These are phyloP conservation scores for Scedosporium aurantiacum DNA, from an alignment of 2,329 filamentous ascomycete genomes.

Conservation along the genomic window DNA sequence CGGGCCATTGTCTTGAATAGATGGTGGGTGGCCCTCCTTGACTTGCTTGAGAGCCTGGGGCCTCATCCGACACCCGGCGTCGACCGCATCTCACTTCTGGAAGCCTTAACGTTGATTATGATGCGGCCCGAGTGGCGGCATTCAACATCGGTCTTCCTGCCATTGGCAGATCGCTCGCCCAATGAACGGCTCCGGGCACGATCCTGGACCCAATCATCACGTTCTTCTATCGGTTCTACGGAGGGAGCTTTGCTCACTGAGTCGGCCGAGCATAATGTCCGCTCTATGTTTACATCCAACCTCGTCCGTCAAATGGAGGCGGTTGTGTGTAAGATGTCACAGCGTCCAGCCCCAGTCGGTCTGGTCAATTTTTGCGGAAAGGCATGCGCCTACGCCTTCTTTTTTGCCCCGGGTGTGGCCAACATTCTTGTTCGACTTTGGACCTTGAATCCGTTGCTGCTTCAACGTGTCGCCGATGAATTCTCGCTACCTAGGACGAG, in stretches of 20 bases:
- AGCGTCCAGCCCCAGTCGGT: slow-evolving; percentile 54
- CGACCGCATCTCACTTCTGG: slow-evolving; percentile 71
- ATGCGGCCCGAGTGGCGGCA: slow-evolving; percentile 78
- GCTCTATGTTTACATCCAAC: slow-evolving; percentile 76
- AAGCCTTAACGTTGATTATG: slow-evolving; percentile 74
- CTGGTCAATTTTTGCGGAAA: slow-evolving; percentile 81
- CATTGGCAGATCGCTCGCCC: slow-evolving; percentile 44
- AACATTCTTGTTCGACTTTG: slow-evolving; percentile 76
- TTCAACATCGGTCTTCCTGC: slow-evolving; percentile 55
- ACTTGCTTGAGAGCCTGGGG: slow-evolving; percentile 62
- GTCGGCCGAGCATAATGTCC: slow-evolving; percentile 78
- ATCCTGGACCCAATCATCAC: slow-evolving; percentile 32
- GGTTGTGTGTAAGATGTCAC: slow-evolving; percentile 80
- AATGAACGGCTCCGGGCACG: slow-evolving; percentile 32
- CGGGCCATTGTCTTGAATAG: slow-evolving; percentile 72
- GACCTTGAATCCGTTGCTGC: slow-evolving; percentile 55
- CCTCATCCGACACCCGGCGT: slow-evolving; percentile 67
- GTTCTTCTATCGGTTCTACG: slow-evolving; percentile 58
- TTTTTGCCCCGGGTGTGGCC: slow-evolving; percentile 78
- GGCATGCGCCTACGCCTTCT: slow-evolving; percentile 85
- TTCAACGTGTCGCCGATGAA: slow-evolving; percentile 62
- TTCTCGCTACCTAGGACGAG: slow-evolving; percentile 50
- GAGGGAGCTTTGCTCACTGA: slow-evolving; percentile 40
- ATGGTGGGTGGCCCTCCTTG: slow-evolving; percentile 79
- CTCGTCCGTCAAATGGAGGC: slow-evolving; percentile 73